phyloP scores from a whole-genome alignment of 768 basidiomycete species.

The Rhodotorula diobovata region DNA sequence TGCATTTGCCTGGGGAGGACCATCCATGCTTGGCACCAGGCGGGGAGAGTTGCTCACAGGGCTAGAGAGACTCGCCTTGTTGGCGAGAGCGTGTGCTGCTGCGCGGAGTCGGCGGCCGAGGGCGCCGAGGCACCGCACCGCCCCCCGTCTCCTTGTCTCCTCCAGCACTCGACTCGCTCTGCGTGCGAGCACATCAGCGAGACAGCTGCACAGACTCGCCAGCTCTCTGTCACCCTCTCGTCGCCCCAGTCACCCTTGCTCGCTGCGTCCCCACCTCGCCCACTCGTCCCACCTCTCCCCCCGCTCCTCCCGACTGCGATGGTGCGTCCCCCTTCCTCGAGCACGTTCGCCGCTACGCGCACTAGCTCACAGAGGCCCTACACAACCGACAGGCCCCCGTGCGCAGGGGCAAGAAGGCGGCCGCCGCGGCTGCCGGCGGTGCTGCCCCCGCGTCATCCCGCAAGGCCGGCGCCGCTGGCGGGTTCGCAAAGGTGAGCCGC shows the following conservation, averaged over 20 bases:
- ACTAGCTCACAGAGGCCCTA: not conserved
- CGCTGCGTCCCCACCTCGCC: not conserved
- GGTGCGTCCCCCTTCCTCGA: not conserved
- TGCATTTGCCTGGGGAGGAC: no score
- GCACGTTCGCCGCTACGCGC: accelerated
- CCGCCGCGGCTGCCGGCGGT: not conserved
- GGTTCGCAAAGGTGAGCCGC: slow-evolving; percentile 28
- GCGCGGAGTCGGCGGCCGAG: no score
- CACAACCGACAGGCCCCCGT: slow-evolving; percentile 20
- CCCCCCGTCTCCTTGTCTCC: not conserved
- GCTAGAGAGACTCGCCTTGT: no score
- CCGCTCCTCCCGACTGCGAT: not conserved
- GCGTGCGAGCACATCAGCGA: not conserved
- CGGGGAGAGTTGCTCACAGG: no score
- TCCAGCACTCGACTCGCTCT: not conserved
- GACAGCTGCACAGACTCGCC: not conserved
- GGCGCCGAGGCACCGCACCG: no score
- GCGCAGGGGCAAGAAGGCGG: slow-evolving; percentile 34
- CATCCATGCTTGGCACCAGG: no score
- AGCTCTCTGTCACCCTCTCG: not conserved
- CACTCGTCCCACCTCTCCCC: not conserved
- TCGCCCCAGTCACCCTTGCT: not conserved
- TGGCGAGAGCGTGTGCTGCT: no score
- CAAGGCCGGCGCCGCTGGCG: slow-evolving; percentile 19
- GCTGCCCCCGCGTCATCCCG: slow-evolving; percentile 21